Conservation (phyloP, 495 filamentous ascomycete species). For the Penicillium lividum region DNA sequence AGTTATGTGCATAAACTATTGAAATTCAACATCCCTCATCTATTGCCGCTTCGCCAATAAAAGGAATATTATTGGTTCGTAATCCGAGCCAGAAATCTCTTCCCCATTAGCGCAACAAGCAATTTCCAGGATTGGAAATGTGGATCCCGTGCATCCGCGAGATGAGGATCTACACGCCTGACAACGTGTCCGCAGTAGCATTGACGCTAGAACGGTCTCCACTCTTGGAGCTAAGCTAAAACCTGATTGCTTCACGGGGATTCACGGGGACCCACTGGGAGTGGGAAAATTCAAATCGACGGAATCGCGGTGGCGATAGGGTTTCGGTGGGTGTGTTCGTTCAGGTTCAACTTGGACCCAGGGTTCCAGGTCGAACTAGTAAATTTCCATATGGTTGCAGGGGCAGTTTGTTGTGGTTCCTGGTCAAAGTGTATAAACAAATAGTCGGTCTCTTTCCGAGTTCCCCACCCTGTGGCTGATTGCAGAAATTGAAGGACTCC, state of each 20-base stretch:
- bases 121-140: neutral
- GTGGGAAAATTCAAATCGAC: neutral
- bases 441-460: neutral
- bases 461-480: neutral
- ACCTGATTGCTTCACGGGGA: neutral
- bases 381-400: neutral
- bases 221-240: neutral
- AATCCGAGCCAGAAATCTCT: neutral
- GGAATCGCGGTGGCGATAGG: neutral
- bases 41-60: too few species aligned
- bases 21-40: too few species aligned
- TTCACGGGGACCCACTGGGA: neutral
- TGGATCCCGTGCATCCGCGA: constrained; percentile 1
- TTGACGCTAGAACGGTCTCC: neutral
- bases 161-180: constrained; percentile 19
- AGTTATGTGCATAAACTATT: too few species aligned
- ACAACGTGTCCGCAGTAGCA: constrained; percentile 1
- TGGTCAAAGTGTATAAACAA: too few species aligned
- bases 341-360: neutral
- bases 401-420: too few species aligned
- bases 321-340: neutral
- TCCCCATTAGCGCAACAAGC: neutral
- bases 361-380: neutral
- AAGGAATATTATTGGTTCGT: too few species aligned
- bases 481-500: neutral